phyloP scores from a whole-genome alignment of 768 basidiomycete species.

The Amanita fuliginea region DNA sequence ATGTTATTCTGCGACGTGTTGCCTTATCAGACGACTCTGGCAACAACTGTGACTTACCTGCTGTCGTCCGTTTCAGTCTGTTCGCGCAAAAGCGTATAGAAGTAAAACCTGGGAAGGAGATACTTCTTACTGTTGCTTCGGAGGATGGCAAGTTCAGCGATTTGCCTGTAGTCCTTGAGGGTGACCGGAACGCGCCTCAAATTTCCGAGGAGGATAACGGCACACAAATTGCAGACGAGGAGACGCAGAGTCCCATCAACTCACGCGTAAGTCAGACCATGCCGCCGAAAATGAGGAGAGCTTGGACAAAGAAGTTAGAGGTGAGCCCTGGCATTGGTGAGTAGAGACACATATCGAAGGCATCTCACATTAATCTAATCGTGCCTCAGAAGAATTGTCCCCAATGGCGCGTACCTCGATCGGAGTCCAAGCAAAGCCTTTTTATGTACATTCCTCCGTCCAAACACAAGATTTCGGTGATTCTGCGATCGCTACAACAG shows the following conservation, averaged over 20 bases:
- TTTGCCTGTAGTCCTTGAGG: constrained; percentile 48
- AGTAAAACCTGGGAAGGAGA: constrained; percentile 61
- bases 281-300: constrained; percentile 56
- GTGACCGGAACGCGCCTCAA: constrained; percentile 26
- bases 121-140: constrained; percentile 47
- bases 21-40: constrained; percentile 32
- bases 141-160: constrained; percentile 45
- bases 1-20: constrained; percentile 57
- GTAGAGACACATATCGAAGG: constrained; percentile 10
- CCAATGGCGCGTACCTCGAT: constrained; percentile 22
- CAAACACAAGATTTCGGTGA: constrained; percentile 17
- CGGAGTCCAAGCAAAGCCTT: constrained; percentile 32
- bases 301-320: constrained; percentile 42
- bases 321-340: constrained; percentile 27
- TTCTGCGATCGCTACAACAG: constrained; percentile 15
- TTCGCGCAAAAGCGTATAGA: constrained; percentile 63
- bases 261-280: constrained; percentile 24
- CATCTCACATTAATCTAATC: background rate
- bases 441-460: constrained; percentile 23
- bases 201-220: constrained; percentile 30
- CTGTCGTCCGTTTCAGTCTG: constrained; percentile 45
- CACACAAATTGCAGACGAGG: constrained; percentile 27
- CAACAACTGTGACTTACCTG: constrained; percentile 26
- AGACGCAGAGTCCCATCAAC: constrained; percentile 21
- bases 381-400: background rate